phyloP scores from a whole-genome alignment of 176 grass and related monocot genomes.

The Juncus inflexus region DNA sequence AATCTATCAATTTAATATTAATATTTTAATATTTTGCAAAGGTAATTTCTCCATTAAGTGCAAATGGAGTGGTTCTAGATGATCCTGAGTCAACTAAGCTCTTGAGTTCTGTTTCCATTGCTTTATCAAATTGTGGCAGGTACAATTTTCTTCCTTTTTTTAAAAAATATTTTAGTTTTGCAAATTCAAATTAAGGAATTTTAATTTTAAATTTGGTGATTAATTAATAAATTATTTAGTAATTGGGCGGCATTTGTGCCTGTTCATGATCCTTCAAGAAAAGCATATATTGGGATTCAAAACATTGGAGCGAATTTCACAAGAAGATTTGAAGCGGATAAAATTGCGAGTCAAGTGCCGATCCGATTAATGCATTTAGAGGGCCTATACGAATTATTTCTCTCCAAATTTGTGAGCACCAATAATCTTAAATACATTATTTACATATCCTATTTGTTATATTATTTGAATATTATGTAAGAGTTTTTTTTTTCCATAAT shows the following conservation, averaged over 20 bases:
- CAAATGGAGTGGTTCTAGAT: slow-evolving; percentile 87
- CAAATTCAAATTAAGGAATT: neutral
- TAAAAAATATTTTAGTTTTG: no score
- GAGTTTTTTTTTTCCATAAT: slow-evolving; percentile 13
- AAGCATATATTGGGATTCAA: slow-evolving; percentile 94
- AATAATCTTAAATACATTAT: slow-evolving; percentile 11
- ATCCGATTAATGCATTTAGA: slow-evolving; percentile 94
- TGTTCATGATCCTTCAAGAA: slow-evolving; percentile 87
- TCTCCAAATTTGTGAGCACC: slow-evolving; percentile 95
- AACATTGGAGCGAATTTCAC: slow-evolving; percentile 91
- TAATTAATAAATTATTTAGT: slow-evolving; percentile 48
- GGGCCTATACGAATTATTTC: slow-evolving; percentile 90
- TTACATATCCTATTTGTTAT: neutral
- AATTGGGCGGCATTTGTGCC: slow-evolving; percentile 98
- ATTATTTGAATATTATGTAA: slow-evolving; percentile 4
- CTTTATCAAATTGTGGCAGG: slow-evolving; percentile 94
- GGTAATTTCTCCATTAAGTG: slow-evolving; percentile 90
- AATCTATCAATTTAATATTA: neutral
- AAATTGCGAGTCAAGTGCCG: slow-evolving; percentile 92
- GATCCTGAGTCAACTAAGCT: slow-evolving; percentile 94
- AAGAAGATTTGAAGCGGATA: slow-evolving; percentile 94
- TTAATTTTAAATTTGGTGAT: slow-evolving; percentile 11
- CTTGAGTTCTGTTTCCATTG: slow-evolving; percentile 91
- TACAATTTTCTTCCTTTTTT: no score
- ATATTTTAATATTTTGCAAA: no score